Evolutionary conservation across 768 basidiomycete species (phyloP).

Genomic region (Dioszegia aurantiaca): DNA sequence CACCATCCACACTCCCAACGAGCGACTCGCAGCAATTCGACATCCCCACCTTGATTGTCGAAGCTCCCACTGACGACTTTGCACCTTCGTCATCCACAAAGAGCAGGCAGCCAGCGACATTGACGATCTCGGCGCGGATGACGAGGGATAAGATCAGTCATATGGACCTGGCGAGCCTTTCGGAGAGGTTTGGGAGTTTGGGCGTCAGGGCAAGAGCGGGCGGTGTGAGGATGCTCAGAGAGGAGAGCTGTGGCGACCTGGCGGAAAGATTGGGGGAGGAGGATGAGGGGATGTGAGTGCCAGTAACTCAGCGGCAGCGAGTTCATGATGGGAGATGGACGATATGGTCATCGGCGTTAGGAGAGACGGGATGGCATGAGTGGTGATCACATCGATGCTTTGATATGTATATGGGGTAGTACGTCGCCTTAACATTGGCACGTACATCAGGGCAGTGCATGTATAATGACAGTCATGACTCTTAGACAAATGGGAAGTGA

Average conservation of each 20-base stretch:
- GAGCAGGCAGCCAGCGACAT: conserved; percentile 9
- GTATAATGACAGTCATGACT: no score
- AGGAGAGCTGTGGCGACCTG: conserved; percentile 41
- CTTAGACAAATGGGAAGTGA: no score
- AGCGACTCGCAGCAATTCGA: conserved; percentile 1
- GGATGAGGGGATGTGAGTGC: conserved; percentile 22
- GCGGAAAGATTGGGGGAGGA: conserved; percentile 22
- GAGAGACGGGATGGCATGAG: no score
- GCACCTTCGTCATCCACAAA: conserved; percentile 16
- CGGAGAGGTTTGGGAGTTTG: conserved; percentile 33
- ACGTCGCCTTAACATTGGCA: no score
- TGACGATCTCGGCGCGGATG: conserved; percentile 30
- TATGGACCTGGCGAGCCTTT: conserved; percentile 43
- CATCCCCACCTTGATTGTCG: conserved; percentile 10
- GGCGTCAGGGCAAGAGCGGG: conserved; percentile 17
- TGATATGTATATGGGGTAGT: no score
- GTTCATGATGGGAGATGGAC: no score
- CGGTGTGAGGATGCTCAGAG: conserved; percentile 36
- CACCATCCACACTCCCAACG: conserved; percentile 5
- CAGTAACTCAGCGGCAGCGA: no score
- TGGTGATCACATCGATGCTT: no score
- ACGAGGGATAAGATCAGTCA: conserved; percentile 27
- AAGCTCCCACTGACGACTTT: conserved; percentile 28
- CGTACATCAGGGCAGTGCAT: no score
- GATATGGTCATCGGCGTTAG: no score